Base-by-base conservation (phyloP, 805 yeast species). In the Candida silvatica region DNA sequence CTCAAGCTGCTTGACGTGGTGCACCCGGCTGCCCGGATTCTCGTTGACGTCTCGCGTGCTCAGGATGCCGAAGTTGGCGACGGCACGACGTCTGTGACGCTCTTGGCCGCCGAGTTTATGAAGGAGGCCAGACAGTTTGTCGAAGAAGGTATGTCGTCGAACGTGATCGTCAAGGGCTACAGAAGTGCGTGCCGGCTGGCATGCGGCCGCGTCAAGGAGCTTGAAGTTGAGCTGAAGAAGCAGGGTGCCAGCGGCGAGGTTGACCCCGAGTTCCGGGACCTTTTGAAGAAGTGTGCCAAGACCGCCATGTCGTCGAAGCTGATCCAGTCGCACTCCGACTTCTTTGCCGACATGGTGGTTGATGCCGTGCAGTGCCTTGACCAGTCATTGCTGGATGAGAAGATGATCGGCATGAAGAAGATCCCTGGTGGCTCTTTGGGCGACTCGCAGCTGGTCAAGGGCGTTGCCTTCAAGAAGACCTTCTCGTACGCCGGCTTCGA, bases 21-120 rank as follows among this genome's bases (percentile, higher is more conserved):
- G 18, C 98, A 92, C 52, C 98, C 99, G 7, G 98, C 99, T 8
- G 98, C 98, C 9, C 87, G 86, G 58, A 88, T 90, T 40, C 66
- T 90, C 46, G 98, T 90, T 36, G 95, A 90, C 56, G 83, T 90
- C 38, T 83, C 96, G 14, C 80, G 94, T 56, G 87, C 95, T 3
- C 98, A 90, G 64, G 98, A 90, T 57, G 95, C 94, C 40, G 97
- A 90, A 59, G 95, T 92, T 44, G 98, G 98, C 40, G 98, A 90
- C 62, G 98, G 98, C 46, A 90, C 98, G 29, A 90, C 98, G 1
- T 81, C 95, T 20, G 98, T 90, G 16, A 84, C 97, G 0, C 80
- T 90, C 22, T 60, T 92, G 38, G 96, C 97, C 2, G 96, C 97
- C 37, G 98, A 92, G 63, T 69, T 92, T 41, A 71, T 92, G 60